Percentiles rank a stretch among this genome's conserved stretches.
Conservation (phyloP, 768 basidiomycete genomes). For the Lentinus brumalis region DNA sequence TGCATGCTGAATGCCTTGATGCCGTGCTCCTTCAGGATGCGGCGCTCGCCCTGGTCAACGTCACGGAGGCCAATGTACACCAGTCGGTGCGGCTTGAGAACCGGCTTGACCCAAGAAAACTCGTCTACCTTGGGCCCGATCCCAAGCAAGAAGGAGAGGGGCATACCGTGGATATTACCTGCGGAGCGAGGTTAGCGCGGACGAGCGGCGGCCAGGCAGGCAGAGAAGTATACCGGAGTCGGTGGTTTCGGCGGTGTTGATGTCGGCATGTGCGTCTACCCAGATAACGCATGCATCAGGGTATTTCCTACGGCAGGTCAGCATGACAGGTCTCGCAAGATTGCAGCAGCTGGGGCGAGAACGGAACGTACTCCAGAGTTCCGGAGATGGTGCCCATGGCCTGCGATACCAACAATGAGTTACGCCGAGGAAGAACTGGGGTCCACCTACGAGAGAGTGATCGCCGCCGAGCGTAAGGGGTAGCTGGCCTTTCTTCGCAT, state of each 20-base stretch:
- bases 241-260: conserved; percentile 87
- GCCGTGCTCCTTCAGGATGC: conserved; percentile 83
- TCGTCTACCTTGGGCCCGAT: conserved; percentile 40
- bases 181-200: neutral
- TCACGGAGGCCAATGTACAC: conserved; percentile 99
- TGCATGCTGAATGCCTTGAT: conserved; percentile 70
- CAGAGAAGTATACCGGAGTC: conserved; percentile 53
- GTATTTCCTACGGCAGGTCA: conserved; percentile 49
- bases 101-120: conserved; percentile 63
- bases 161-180: conserved; percentile 99
- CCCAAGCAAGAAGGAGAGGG: conserved; percentile 87
- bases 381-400: conserved; percentile 96
- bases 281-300: conserved; percentile 89
- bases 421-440: neutral
- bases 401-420: conserved; percentile 31
- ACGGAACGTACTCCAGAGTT: conserved; percentile 62
- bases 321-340: neutral
- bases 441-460: conserved; percentile 77
- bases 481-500: conserved; percentile 76
- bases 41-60: conserved; percentile 86
- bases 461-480: conserved; percentile 95
- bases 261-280: conserved; percentile 97
- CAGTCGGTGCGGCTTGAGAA: conserved; percentile 69
- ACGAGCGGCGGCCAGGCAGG: neutral
- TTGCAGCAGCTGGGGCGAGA: neutral